These are phyloP conservation scores for Diutina scorzettiae DNA, from an alignment of 1,139 yeast genomes.

Conservation along the genomic window DNA sequence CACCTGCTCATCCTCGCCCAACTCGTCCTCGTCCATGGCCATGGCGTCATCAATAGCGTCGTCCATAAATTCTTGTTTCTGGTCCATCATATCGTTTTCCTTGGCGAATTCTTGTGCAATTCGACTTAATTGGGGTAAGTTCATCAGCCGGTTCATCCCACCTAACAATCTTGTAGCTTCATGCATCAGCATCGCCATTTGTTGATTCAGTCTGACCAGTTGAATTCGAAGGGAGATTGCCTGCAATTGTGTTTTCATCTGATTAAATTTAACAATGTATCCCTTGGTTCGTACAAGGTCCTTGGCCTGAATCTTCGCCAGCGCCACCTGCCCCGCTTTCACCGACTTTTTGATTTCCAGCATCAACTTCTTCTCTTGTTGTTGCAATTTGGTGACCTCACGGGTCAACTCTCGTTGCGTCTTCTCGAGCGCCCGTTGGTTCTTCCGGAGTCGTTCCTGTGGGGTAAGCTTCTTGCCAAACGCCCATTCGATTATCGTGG, in stretches of 20 bases:
- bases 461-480: conserved; percentile 92
- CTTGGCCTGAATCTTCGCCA: conserved; percentile 90
- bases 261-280: conserved; percentile 76
- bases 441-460: conserved; percentile 87
- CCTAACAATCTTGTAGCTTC: conserved; percentile 85
- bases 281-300: conserved; percentile 83
- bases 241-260: conserved; percentile 91
- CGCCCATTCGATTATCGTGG: conserved; percentile 79
- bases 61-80: conserved; percentile 97
- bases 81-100: conserved; percentile 95
- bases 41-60: conserved; percentile 94
- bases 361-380: conserved; percentile 81
- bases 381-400: conserved; percentile 75
- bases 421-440: conserved; percentile 87
- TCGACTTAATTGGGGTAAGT: conserved; percentile 74
- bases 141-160: conserved; percentile 84
- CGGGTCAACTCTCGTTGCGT: conserved; percentile 88
- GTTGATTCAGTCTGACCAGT: conserved; percentile 83
- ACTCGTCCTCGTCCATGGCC: conserved; percentile 66
- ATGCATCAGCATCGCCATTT: conserved; percentile 90
- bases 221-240: conserved; percentile 88
- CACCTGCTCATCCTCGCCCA: conserved; percentile 70
- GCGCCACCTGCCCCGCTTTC: conserved; percentile 75
- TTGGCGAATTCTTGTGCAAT: conserved; percentile 93
- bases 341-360: conserved; percentile 85